Conservation (phyloP, 2,329 filamentous ascomycete species). For the Trichoderma sp. region DNA sequence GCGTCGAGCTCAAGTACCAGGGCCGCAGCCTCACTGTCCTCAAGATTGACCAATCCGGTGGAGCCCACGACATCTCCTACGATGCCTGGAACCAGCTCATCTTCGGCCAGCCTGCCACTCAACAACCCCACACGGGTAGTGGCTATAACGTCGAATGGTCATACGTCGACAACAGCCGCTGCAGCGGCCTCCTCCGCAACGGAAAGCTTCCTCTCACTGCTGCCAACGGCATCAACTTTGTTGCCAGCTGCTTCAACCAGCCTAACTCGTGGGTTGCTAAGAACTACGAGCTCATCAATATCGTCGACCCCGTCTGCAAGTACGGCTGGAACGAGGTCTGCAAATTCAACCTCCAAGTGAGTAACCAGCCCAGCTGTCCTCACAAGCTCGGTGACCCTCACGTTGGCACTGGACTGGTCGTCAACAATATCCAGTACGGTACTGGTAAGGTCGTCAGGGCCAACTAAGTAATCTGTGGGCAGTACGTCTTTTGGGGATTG, state of each 20-base stretch:
- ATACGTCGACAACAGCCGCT: conserved; percentile 46
- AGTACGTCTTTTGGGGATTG: not conserved
- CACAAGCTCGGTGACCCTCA: conserved; percentile 39
- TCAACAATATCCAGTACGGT: conserved; percentile 52
- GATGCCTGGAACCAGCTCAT: conserved; percentile 59
- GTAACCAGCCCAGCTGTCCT: conserved; percentile 53
- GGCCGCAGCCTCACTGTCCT: conserved; percentile 55
- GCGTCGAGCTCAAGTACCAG: conserved; percentile 50
- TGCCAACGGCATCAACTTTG: conserved; percentile 55
- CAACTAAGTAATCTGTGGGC: not conserved
- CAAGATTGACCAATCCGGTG: conserved; percentile 53
- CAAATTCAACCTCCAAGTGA: conserved; percentile 42
- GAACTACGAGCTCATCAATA: conserved; percentile 54
- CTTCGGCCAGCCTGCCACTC: conserved; percentile 47
- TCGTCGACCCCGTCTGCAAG: conserved; percentile 48
- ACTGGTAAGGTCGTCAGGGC: conserved; percentile 38
- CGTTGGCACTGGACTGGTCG: conserved; percentile 33
- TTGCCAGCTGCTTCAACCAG: conserved; percentile 45
- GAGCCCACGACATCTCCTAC: conserved; percentile 58
- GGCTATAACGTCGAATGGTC: conserved; percentile 51
- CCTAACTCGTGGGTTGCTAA: conserved; percentile 49
- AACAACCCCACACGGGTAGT: conserved; percentile 47
- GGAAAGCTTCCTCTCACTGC: conserved; percentile 53
- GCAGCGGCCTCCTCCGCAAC: conserved; percentile 47
- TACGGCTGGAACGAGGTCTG: conserved; percentile 52